A percentile compares a stretch with the other conserved stretches of the same genome.
phyloP scores from a whole-genome alignment of 2,329 filamentous ascomycete species.

The Sclerotinia spermophila region DNA sequence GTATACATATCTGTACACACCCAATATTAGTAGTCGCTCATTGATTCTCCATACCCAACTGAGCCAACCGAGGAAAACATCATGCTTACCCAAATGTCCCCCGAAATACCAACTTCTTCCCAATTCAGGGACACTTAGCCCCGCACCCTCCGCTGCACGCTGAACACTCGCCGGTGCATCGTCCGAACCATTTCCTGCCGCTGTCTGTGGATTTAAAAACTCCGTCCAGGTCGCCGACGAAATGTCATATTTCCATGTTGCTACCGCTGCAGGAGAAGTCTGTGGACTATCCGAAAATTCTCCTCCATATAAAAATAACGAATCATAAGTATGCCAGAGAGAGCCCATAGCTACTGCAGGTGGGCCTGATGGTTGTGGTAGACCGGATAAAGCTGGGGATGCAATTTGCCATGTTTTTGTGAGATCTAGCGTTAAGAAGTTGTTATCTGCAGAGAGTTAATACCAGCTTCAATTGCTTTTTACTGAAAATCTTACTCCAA shows the following conservation, averaged over 20 bases:
- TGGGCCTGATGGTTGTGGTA: constrained; percentile 63
- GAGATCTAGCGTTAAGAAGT: constrained; percentile 69
- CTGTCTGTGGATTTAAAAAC: constrained; percentile 57
- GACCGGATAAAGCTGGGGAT: constrained; percentile 58
- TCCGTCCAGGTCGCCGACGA: constrained; percentile 57
- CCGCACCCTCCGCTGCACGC: constrained; percentile 69
- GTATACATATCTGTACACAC: constrained; percentile 44
- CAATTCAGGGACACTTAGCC: constrained; percentile 64
- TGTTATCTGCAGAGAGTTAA: constrained; percentile 51
- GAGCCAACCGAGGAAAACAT: background rate
- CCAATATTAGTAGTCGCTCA: background rate
- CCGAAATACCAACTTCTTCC: constrained; percentile 77
- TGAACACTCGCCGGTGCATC: constrained; percentile 55
- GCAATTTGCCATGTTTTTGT: constrained; percentile 68
- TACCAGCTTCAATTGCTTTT: background rate
- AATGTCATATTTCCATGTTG: constrained; percentile 69
- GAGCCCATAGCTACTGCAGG: constrained; percentile 70
- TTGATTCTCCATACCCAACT: background rate
- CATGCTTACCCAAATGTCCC: constrained; percentile 49
- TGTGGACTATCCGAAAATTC: constrained; percentile 64
- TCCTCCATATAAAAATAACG: constrained; percentile 71
- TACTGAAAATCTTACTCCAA: constrained; percentile 56
- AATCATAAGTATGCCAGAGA: constrained; percentile 69
- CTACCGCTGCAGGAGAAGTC: constrained; percentile 53
- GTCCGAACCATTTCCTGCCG: constrained; percentile 59